Conservation (phyloP, 2,329 filamentous ascomycete species). For the Nigrograna mackinnonii region DNA sequence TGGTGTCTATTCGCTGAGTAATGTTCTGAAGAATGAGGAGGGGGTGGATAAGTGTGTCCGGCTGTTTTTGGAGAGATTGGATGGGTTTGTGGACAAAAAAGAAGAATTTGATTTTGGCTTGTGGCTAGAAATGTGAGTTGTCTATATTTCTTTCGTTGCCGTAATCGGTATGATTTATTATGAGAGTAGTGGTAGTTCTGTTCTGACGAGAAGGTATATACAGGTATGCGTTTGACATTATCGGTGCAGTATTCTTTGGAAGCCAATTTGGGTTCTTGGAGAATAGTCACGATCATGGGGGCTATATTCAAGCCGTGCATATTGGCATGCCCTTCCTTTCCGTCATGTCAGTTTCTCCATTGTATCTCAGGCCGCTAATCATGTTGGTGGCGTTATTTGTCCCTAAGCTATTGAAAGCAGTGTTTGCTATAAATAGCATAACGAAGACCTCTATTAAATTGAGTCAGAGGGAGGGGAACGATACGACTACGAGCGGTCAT, state of each 20-base stretch:
- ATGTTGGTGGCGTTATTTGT: constrained; percentile 22
- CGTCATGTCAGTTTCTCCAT: constrained; percentile 30
- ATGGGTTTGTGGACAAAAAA: too few species aligned
- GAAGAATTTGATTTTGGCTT: too few species aligned
- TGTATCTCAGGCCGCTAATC: constrained; percentile 31
- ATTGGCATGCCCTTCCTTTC: constrained; percentile 34
- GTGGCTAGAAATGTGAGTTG: too few species aligned
- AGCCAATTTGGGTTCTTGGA: constrained; percentile 48
- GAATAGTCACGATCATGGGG: constrained; percentile 40
- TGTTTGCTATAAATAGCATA: constrained; percentile 31
- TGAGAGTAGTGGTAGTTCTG: too few species aligned
- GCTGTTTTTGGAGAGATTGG: too few species aligned
- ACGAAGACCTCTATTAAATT: constrained; percentile 22
- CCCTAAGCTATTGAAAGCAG: constrained; percentile 20
- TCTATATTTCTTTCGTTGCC: too few species aligned
- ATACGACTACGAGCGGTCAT: constrained; percentile 9
- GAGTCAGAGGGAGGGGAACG: constrained; percentile 16
- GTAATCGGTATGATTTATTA: too few species aligned
- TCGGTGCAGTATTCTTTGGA: constrained; percentile 47
- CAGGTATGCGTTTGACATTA: constrained; percentile 51
- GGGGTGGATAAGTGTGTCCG: too few species aligned
- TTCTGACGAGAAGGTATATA: too few species aligned
- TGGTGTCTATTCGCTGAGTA: too few species aligned
- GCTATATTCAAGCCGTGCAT: constrained; percentile 42
- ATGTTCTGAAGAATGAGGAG: too few species aligned